Evolutionary conservation across 345 rosid genomes (phyloP), one percentile per base, ranked within the genome.

Genomic region (Cardamine chenopodiifolia): DNA sequence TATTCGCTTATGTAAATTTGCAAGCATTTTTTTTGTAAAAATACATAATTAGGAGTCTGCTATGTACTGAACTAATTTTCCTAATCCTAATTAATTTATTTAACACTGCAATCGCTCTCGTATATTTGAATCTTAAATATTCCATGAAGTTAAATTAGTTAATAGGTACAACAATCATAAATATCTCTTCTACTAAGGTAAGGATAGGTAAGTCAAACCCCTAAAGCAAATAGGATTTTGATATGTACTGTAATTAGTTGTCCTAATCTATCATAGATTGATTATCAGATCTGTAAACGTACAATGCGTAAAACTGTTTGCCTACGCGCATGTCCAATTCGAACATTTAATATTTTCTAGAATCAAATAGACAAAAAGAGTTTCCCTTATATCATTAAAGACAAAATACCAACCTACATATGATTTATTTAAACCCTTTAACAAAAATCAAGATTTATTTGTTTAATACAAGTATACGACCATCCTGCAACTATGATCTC

Each of bases 351-450:
- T 71, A 50, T 14, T 15, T 50, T 26, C 11, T 23, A 49, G n/a
- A 70, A 66, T 72, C 60, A 42, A 66, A 13, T 52, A 71, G 56
- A 60, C 61, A 72, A 22, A 75, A 77, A 40, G 18, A 60, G 73
- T 60, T 66, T 72, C 59, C 14, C 59, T 18, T 78, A 42, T 59
- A 52, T 57, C 62, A 58, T 23, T 52, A 39, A 39, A 50, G 58
- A 66, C 63, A 66, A 77, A 71, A 71, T 63, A 55, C 66, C 39
- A 77, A 55, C 61, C 56, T 26, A 25, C 37, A 23, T 32, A 62
- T 32, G 63, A 15, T 68, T 37, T 61, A 8, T 34, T 75, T n/a
- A n/a, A n/a, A n/a, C n/a, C n/a, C n/a, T n/a, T n/a, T n/a, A n/a
- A n/a, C n/a, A n/a, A n/a, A n/a, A n/a, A n/a, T n/a, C n/a, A n/a